Conservation (phyloP, 805 yeast genomes). For the Yarrowia bubula region DNA sequence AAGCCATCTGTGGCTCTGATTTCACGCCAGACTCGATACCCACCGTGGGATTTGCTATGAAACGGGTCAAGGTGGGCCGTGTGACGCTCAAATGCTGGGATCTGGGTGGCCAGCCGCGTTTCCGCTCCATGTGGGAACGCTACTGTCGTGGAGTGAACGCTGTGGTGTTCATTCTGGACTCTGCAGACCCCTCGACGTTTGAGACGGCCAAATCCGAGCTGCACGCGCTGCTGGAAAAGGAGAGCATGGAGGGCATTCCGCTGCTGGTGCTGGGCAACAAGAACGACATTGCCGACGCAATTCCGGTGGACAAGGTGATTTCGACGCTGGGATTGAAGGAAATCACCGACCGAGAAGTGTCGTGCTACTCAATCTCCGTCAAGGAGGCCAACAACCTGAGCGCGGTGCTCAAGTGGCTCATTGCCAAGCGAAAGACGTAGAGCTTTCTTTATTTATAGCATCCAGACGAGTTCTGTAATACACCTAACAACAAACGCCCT, state of each 20-base stretch:
- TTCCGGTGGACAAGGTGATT: slow-evolving; percentile 39
- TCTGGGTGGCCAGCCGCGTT: slow-evolving; percentile 43
- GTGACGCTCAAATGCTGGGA: slow-evolving; percentile 44
- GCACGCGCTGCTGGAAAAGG: slow-evolving; percentile 37
- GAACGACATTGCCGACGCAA: slow-evolving; percentile 39
- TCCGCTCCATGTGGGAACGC: slow-evolving; percentile 44
- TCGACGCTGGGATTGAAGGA: slow-evolving; percentile 37
- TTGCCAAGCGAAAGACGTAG: slow-evolving; percentile 39
- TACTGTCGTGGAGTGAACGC: slow-evolving; percentile 42
- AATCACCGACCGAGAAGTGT: slow-evolving; percentile 39
- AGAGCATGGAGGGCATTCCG: slow-evolving; percentile 39
- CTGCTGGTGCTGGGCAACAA: slow-evolving; percentile 41
- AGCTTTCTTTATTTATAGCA: slow-evolving; percentile 12
- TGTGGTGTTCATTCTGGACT: slow-evolving; percentile 41
- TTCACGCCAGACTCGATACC: slow-evolving; percentile 41
- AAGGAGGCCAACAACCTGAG: slow-evolving; percentile 39
- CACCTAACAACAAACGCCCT: too few species aligned
- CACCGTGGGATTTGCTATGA: slow-evolving; percentile 44
- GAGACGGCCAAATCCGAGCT: slow-evolving; percentile 39
- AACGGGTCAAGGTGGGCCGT: slow-evolving; percentile 38
- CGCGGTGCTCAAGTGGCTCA: slow-evolving; percentile 41
- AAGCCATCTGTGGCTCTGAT: slow-evolving; percentile 39
- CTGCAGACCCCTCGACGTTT: slow-evolving; percentile 39
- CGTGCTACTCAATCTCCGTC: slow-evolving; percentile 42
- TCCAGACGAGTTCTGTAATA: too few species aligned